Percentiles rank a stretch among this genome's conserved stretches.
Conservation (phyloP, 192 early-diverging fungal species). For the Backusella liffmaniae region DNA sequence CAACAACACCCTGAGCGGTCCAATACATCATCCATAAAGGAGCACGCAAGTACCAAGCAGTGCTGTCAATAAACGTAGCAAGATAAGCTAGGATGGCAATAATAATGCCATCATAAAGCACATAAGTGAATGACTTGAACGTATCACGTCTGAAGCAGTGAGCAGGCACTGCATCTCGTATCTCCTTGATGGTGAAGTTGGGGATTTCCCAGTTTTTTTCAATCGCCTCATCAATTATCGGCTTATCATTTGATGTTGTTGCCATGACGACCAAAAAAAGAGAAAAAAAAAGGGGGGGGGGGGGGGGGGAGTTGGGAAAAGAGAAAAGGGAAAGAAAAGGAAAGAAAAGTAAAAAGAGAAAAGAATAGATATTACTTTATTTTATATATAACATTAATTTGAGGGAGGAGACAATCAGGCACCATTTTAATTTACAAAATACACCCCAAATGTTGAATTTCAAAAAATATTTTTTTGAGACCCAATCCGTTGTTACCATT, state of each 20-base stretch:
- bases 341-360: not conserved
- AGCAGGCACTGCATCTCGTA: slow-evolving; percentile 85
- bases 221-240: slow-evolving; percentile 25
- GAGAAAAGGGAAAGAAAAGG: not conserved
- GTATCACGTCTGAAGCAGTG: slow-evolving; percentile 92
- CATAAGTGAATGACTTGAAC: slow-evolving; percentile 75
- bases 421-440: not conserved
- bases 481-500: not conserved
- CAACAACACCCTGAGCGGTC: slow-evolving; percentile 79
- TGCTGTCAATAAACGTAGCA: slow-evolving; percentile 66
- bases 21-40: slow-evolving; percentile 81
- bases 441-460: slow-evolving; percentile 9
- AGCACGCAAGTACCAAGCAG: slow-evolving; percentile 45
- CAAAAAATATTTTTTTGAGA: not conserved
- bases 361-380: not conserved
- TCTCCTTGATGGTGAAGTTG: slow-evolving; percentile 86
- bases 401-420: not conserved
- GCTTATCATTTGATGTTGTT: not conserved
- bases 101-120: slow-evolving; percentile 73
- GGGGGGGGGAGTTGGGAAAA: not conserved
- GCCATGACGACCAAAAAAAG: not conserved
- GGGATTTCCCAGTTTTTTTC: slow-evolving; percentile 59
- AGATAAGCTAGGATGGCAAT: slow-evolving; percentile 61
- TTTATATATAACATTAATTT: not conserved
- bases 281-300: too few relatives aligned